Evolutionary conservation across 1,284 basidiomycete genomes (phyloP), one percentile per base, ranked within the genome.

Genomic region (Puccinia hordei): DNA sequence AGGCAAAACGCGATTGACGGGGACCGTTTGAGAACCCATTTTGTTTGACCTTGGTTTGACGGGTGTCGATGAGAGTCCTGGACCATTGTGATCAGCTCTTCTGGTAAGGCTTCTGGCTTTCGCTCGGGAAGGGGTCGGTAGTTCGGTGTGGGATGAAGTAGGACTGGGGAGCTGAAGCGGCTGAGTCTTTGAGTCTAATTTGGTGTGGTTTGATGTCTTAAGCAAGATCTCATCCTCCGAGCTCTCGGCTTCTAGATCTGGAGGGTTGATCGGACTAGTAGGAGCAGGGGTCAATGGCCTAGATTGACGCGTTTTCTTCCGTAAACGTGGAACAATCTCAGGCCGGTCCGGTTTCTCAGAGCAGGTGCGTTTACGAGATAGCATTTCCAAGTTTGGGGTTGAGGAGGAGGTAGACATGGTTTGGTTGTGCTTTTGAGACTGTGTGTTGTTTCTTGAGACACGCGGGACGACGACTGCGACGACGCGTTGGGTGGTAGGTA

Each of bases 91-190:
- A 33, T 33, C 57, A 59, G 30, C 57, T 59, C 33, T 8, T 33
- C 57, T 59, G 27, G 57, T 59, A 15, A 59, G 57, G 24, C 57
- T 59, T 19, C 57, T 59, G 24, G 57, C 24, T 24, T 59, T 33
- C 8, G 57, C 57, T 30, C 57, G 57, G 57, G 57, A 10, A 17
- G 27, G 57, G 24, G 17, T n/a, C 13, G 57, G 57, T 3, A 33
- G 17, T 1, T 59, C 57, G 30, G 27, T 59, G 30, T 59, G 57
- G 24, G 57, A 59, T 33, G 57, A 59, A 27, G 57, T 59, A 8
- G 57, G 57, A 59, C 57, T 59, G 57, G 57, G 57, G 2, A 59
- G 57, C n/a, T 59, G 57, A 33, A 59, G 57, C 27, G 57, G 57
- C 57, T 59, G 33, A 13, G 57, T 33, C 27, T 30, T 59, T 59